Evolutionary conservation across 371 early-diverging fungal species (phyloP).

Genomic region (Phascolomyces articulosus): DNA sequence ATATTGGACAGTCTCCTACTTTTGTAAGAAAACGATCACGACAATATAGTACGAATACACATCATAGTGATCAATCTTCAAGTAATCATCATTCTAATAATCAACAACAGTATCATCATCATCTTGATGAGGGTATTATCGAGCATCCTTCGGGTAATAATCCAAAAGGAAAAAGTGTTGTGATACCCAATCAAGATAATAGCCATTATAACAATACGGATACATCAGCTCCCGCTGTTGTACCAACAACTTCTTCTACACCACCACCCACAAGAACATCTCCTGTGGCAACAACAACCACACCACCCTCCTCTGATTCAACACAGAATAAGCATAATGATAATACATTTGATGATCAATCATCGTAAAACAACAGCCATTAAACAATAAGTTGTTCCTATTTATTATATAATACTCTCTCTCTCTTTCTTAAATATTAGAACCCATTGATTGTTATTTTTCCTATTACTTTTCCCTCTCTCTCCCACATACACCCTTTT

Average conservation of each 20-base stretch:
- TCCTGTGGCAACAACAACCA: too few relatives aligned
- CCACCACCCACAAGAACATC: neutral
- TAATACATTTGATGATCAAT: too few relatives aligned
- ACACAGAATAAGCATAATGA: too few relatives aligned
- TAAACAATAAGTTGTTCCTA: too few relatives aligned
- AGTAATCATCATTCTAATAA: too few relatives aligned
- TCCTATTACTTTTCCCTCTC: too few relatives aligned
- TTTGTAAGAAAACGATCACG: neutral
- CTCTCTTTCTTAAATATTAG: too few relatives aligned
- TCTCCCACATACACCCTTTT: too few relatives aligned
- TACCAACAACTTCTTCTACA: neutral
- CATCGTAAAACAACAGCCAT: too few relatives aligned
- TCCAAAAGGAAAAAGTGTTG: conserved; percentile 1
- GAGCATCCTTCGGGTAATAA: neutral
- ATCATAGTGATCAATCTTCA: neutral
- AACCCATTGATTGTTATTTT: too few relatives aligned
- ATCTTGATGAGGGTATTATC: neutral
- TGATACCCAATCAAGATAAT: neutral
- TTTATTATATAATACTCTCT: too few relatives aligned
- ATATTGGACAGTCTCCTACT: neutral
- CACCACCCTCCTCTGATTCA: too few relatives aligned
- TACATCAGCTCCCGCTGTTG: neutral
- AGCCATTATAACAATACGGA: neutral
- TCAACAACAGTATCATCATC: neutral
- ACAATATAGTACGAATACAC: neutral